Conservation (phyloP, 495 filamentous ascomycete species). For the Oidiodendron maius region DNA sequence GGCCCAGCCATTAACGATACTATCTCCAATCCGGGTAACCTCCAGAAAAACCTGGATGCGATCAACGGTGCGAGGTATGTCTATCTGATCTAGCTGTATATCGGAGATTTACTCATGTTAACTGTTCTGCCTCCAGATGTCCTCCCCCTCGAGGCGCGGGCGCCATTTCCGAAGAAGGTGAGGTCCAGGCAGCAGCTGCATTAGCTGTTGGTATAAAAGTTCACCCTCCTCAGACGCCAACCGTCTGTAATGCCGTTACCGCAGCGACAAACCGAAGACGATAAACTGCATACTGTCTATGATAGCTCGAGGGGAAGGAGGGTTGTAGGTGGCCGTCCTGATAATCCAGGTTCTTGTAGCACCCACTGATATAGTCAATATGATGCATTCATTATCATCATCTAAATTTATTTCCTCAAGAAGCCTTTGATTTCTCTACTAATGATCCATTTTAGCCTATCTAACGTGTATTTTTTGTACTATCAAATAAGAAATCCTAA, state of each 20-base stretch:
- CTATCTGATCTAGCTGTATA: not conserved
- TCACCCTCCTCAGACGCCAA: constrained; percentile 7
- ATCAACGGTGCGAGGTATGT: constrained; percentile 9
- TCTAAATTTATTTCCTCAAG: no score
- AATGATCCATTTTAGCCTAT: no score
- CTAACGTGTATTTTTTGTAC: no score
- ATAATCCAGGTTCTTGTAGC: constrained; percentile 1
- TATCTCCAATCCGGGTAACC: constrained; percentile 8
- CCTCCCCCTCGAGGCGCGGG: constrained; percentile 4
- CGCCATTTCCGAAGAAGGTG: constrained; percentile 8
- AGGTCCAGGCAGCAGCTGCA: constrained; percentile 7
- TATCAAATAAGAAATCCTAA: no score
- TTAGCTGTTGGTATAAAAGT: constrained; percentile 8
- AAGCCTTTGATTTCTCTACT: no score
- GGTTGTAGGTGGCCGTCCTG: not conserved
- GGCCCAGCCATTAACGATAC: constrained; percentile 10
- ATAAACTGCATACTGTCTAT: constrained; percentile 3
- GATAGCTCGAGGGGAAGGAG: constrained; percentile 2
- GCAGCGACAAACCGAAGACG: constrained; percentile 4
- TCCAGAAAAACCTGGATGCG: constrained; percentile 8
- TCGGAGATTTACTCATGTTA: constrained; percentile 6
- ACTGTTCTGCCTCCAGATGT: constrained; percentile 10
- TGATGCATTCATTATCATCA: no score
- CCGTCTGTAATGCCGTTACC: constrained; percentile 4
- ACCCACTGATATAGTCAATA: no score